Evolutionary conservation across 2,329 filamentous ascomycete genomes (phyloP).

Genomic region (Trichoderma harzianum): DNA sequence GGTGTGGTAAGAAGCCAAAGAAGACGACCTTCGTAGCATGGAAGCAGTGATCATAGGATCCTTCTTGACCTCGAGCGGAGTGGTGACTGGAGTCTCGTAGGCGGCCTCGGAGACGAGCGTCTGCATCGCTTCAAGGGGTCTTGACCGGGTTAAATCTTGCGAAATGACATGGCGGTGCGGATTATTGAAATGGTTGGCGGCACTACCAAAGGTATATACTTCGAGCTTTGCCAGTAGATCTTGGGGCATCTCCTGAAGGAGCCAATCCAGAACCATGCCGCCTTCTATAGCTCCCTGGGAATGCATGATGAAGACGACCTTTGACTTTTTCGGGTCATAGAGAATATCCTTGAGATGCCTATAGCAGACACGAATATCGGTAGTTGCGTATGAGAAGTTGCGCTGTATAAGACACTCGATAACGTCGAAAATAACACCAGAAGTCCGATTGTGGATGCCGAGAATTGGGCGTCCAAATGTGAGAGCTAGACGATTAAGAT

Average conservation of each 20-base stretch:
- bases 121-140: constrained; percentile 35
- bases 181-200: constrained; percentile 80
- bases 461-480: constrained; percentile 69
- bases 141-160: constrained; percentile 35
- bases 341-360: constrained; percentile 60
- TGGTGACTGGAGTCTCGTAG: constrained; percentile 25
- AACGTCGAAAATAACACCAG: constrained; percentile 71
- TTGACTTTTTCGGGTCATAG: constrained; percentile 58
- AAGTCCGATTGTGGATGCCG: constrained; percentile 74
- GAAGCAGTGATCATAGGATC: constrained; percentile 21
- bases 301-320: constrained; percentile 71
- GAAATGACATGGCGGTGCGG: constrained; percentile 54
- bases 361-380: constrained; percentile 62
- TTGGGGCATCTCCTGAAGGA: constrained; percentile 67
- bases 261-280: constrained; percentile 70
- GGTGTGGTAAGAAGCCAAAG: constrained; percentile 34
- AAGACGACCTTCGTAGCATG: constrained; percentile 26
- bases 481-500: constrained; percentile 66
- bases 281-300: constrained; percentile 76
- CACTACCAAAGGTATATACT: constrained; percentile 74
- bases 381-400: constrained; percentile 68
- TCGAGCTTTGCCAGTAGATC: constrained; percentile 66
- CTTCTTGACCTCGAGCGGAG: constrained; percentile 23
- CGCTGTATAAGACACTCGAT: constrained; percentile 75
- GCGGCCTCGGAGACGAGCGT: constrained; percentile 38